Percentiles rank a stretch among this genome's conserved stretches.
phyloP scores from a whole-genome alignment of 352 stramenopile species.

The Globisporangium spiculum region DNA sequence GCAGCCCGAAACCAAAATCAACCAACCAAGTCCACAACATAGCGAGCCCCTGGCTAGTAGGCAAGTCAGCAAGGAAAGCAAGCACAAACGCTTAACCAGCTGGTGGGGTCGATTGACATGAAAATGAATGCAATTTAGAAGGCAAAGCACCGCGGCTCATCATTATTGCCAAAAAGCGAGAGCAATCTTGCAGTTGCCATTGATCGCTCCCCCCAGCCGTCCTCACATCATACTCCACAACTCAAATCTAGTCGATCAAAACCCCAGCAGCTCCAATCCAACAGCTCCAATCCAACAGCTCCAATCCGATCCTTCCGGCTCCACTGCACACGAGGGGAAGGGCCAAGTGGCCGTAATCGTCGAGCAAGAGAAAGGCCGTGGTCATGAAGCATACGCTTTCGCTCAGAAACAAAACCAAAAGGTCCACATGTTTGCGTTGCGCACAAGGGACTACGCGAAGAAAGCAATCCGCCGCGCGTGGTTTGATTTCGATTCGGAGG shows the following conservation, averaged over 20 bases:
- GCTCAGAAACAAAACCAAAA: background rate
- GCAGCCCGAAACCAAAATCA: too few species aligned
- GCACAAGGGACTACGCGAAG: background rate
- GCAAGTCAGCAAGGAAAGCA: too few species aligned
- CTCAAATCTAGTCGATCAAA: too few species aligned
- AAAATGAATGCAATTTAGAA: too few species aligned
- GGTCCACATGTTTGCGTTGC: background rate
- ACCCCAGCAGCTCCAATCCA: background rate
- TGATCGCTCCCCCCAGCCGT: background rate
- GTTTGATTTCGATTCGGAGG: background rate
- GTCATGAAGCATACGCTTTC: background rate
- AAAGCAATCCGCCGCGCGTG: background rate
- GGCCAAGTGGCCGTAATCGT: background rate
- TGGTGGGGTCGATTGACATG: too few species aligned
- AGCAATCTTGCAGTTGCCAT: background rate
- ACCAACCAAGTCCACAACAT: too few species aligned
- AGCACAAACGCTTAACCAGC: too few species aligned
- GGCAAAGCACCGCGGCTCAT: too few species aligned
- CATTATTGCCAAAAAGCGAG: too few species aligned
- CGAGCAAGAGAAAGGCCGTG: background rate
- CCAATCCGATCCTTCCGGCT: background rate
- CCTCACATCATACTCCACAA: too few species aligned
- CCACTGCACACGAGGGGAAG: background rate
- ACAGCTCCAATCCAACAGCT: background rate
- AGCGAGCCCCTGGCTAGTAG: too few species aligned